Evolutionary conservation across 208 protist species (phyloP).

Genomic region (Acanthamoeba culbertsoni): DNA sequence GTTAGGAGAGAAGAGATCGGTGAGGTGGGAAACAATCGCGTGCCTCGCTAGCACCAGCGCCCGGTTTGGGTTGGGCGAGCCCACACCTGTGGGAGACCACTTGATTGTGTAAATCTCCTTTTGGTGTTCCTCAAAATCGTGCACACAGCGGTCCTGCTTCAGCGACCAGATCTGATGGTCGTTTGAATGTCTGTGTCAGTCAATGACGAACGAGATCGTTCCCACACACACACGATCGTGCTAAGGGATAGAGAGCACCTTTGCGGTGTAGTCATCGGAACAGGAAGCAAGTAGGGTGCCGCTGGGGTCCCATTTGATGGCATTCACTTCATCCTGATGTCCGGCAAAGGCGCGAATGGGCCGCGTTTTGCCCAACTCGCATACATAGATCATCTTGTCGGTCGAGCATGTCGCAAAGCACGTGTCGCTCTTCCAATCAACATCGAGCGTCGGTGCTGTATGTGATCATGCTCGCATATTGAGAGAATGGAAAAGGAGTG

Average conservation of each 20-base stretch:
- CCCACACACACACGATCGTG: too few relatives aligned
- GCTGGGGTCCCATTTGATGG: slow-evolving; percentile 87
- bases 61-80: slow-evolving; percentile 76
- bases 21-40: not conserved
- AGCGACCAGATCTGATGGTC: slow-evolving; percentile 73
- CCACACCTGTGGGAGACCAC: slow-evolving; percentile 74
- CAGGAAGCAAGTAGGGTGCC: slow-evolving; percentile 87
- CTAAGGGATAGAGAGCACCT: slow-evolving; percentile 61
- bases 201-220: not conserved
- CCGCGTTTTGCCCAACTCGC: slow-evolving; percentile 73
- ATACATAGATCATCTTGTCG: slow-evolving; percentile 86
- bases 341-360: slow-evolving; percentile 73
- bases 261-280: slow-evolving; percentile 89
- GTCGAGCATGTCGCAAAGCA: slow-evolving; percentile 88
- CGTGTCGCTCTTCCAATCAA: slow-evolving; percentile 87
- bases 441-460: slow-evolving; percentile 85
- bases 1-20: not conserved
- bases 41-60: slow-evolving; percentile 74
- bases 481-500: not conserved
- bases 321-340: slow-evolving; percentile 88
- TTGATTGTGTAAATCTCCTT: slow-evolving; percentile 88
- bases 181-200: not conserved
- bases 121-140: slow-evolving; percentile 75
- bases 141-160: slow-evolving; percentile 66
- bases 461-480: not conserved